Percentiles rank a stretch among this genome's conserved stretches.
These are phyloP conservation scores for Juglanconis oblonga DNA, from an alignment of 2,329 filamentous ascomycete species.

Conservation along the genomic window DNA sequence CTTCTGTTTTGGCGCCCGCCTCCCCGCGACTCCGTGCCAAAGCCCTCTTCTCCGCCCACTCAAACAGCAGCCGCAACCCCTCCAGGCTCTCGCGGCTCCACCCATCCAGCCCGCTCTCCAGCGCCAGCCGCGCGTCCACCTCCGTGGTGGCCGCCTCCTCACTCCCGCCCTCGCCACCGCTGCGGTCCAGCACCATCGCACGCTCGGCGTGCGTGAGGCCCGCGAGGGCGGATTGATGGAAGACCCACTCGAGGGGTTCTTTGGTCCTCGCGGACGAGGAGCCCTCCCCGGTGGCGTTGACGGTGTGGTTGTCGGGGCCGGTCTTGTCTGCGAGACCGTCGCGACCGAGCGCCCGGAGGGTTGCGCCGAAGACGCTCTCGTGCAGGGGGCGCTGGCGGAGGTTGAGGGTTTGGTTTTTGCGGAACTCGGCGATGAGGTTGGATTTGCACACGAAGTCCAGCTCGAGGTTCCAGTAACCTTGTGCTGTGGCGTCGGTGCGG, in stretches of 20 bases:
- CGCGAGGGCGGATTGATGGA: conserved; percentile 56
- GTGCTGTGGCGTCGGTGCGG: conserved; percentile 56
- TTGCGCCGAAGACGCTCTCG: conserved; percentile 69
- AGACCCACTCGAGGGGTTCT: conserved; percentile 70
- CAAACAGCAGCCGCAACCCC: conserved; percentile 51
- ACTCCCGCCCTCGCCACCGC: conserved; percentile 45
- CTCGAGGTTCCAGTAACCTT: conserved; percentile 76
- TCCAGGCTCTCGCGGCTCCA: conserved; percentile 41
- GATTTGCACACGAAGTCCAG: conserved; percentile 69
- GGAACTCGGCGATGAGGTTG: conserved; percentile 62
- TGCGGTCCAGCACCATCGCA: conserved; percentile 54
- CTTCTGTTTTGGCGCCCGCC: conserved; percentile 10
- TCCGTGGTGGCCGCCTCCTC: conserved; percentile 37
- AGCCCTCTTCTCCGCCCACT: conserved; percentile 50
- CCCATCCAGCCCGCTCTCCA: conserved; percentile 50
- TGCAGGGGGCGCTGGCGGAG: conserved; percentile 68
- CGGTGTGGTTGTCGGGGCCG: neutral
- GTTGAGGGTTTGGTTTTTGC: conserved; percentile 67
- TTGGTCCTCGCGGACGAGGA: conserved; percentile 20
- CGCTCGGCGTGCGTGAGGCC: conserved; percentile 64
- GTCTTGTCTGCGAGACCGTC: conserved; percentile 20
- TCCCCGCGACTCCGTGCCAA: conserved; percentile 21
- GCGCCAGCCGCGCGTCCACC: conserved; percentile 69
- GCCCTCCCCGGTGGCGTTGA: conserved; percentile 38
- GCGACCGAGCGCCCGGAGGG: conserved; percentile 67